These are phyloP conservation scores for Lojkania enalia DNA, from an alignment of 2,329 filamentous ascomycete genomes.

Conservation along the genomic window DNA sequence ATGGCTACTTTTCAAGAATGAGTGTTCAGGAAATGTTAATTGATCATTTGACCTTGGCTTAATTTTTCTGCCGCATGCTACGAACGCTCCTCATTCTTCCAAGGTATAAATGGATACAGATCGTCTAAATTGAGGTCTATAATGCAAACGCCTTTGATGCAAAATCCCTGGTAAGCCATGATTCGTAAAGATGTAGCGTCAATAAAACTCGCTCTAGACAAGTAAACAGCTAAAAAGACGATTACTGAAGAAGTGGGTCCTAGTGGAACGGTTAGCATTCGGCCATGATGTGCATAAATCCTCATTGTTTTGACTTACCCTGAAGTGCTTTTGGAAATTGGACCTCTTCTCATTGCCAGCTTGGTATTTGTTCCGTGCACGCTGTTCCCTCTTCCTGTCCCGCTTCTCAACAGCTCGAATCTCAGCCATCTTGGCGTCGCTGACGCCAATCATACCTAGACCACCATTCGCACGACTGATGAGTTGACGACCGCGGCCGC, in stretches of 20 bases:
- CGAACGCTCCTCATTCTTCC: too few species aligned
- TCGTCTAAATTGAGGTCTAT: too few species aligned
- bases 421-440: conserved; percentile 72
- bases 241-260: conserved; percentile 59
- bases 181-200: not conserved
- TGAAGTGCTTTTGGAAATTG: conserved; percentile 79
- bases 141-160: conserved; percentile 1
- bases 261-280: conserved; percentile 19
- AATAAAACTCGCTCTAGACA: not conserved
- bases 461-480: conserved; percentile 72
- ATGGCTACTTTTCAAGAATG: too few species aligned
- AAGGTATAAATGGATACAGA: too few species aligned
- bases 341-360: conserved; percentile 71
- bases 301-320: conserved; percentile 40
- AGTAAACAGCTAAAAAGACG: not conserved
- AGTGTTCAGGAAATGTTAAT: too few species aligned
- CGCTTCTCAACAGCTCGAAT: conserved; percentile 69
- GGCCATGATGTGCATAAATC: not conserved
- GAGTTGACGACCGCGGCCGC: conserved; percentile 43
- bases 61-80: too few species aligned
- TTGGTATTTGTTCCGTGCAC: conserved; percentile 61
- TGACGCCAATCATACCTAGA: conserved; percentile 75
- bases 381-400: conserved; percentile 66
- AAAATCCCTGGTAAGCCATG: not conserved
- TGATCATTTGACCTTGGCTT: too few species aligned